Conservation (phyloP, 148 eudicot genomes). For the Mesembryanthemum crystallinum region DNA sequence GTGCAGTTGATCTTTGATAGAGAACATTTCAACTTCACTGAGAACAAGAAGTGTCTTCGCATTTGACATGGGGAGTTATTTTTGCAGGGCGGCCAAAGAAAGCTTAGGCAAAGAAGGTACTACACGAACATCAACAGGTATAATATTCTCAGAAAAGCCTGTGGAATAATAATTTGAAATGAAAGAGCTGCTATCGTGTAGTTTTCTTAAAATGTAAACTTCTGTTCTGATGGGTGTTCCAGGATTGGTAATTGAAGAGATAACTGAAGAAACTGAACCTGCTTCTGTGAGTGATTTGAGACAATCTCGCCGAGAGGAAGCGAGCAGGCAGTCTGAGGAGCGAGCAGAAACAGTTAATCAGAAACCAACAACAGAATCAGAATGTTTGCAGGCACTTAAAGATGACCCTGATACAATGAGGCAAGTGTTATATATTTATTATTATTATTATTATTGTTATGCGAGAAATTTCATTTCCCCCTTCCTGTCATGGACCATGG, state of each 20-base stretch:
- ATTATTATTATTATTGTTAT: background rate
- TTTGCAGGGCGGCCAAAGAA: slow-evolving; percentile 60
- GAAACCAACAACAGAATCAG: slow-evolving; percentile 46
- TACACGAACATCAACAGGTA: slow-evolving; percentile 56
- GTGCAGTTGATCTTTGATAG: background rate
- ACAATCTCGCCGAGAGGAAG: slow-evolving; percentile 40
- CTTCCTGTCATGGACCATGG: background rate
- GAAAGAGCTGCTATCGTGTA: background rate
- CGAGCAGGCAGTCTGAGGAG: slow-evolving; percentile 30
- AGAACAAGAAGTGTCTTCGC: background rate
- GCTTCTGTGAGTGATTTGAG: slow-evolving; percentile 31
- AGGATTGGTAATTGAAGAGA: slow-evolving; percentile 91
- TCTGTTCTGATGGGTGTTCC: slow-evolving; percentile 17
- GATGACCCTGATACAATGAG: slow-evolving; percentile 83
- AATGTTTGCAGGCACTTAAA: slow-evolving; percentile 54
- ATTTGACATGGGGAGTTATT: slow-evolving; percentile 10
- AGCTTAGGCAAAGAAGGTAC: slow-evolving; percentile 42
- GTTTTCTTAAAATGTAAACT: slow-evolving; percentile 4
- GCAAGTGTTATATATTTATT: slow-evolving; percentile 38
- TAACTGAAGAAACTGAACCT: slow-evolving; percentile 60
- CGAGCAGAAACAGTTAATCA: slow-evolving; percentile 28
- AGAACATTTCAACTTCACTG: background rate
- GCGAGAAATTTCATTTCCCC: background rate
- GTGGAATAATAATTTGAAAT: background rate
- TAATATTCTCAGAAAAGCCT: background rate